These are phyloP conservation scores for Phyllosticta paracitricarpa DNA, from an alignment of 2,329 filamentous ascomycete genomes.

Conservation along the genomic window DNA sequence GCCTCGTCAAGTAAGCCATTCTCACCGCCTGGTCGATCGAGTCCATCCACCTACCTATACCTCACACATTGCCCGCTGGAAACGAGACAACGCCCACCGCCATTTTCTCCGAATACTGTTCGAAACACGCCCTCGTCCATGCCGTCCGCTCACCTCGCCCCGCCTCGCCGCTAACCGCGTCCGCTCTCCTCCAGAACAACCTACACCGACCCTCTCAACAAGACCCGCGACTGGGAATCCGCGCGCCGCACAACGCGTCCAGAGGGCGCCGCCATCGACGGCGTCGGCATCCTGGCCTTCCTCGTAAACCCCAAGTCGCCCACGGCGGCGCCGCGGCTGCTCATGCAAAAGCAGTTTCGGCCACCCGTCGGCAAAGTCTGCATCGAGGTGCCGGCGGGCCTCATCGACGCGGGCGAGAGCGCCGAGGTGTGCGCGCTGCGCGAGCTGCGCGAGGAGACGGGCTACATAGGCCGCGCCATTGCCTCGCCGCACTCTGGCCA, in stretches of 20 bases:
- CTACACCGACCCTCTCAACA: constrained; percentile 54
- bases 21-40: not conserved
- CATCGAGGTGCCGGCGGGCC: constrained; percentile 53
- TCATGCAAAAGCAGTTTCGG: constrained; percentile 45
- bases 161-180: constrained; percentile 7
- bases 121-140: not conserved
- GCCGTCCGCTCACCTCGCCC: not conserved
- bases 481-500: not conserved
- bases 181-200: constrained; percentile 21
- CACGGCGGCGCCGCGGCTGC: constrained; percentile 24
- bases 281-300: constrained; percentile 63
- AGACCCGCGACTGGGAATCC: constrained; percentile 58
- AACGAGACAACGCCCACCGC: not conserved
- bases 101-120: not conserved
- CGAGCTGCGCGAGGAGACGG: constrained; percentile 55
- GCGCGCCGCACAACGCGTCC: constrained; percentile 62
- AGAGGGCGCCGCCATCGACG: constrained; percentile 52
- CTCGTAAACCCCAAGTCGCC: constrained; percentile 33
- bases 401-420: constrained; percentile 51
- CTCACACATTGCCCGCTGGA: not conserved
- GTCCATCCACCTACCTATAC: not conserved
- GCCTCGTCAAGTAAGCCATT: constrained; percentile 26
- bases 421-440: constrained; percentile 48
- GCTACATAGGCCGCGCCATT: constrained; percentile 42
- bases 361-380: constrained; percentile 50